These are phyloP conservation scores for Malassezia yamatoensis DNA, from an alignment of 1,284 basidiomycete species.

Conservation along the genomic window DNA sequence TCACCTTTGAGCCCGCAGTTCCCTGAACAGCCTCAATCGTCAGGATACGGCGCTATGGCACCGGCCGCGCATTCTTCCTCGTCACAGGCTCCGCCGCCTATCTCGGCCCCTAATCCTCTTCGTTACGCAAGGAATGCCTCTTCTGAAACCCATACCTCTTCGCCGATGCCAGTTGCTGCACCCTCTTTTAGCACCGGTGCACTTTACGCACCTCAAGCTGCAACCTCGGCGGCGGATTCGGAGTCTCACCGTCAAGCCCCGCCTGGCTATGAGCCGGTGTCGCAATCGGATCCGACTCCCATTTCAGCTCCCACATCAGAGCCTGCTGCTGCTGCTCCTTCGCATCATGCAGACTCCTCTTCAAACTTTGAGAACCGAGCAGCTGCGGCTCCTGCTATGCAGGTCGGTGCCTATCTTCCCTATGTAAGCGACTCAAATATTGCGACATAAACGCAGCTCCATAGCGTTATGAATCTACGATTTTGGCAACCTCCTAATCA, in stretches of 20 bases:
- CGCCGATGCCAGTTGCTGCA: background rate
- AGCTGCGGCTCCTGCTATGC: conserved; percentile 3
- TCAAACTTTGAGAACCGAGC: no score
- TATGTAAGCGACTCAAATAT: background rate
- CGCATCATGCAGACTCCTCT: background rate
- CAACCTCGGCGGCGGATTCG: background rate
- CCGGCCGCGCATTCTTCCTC: background rate
- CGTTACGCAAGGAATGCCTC: background rate
- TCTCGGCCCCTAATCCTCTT: background rate
- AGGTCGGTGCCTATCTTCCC: conserved; percentile 4
- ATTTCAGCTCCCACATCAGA: background rate
- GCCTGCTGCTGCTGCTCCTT: background rate
- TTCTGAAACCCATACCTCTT: background rate
- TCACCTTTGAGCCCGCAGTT: background rate
- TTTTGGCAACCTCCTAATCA: background rate
- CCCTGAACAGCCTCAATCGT: background rate
- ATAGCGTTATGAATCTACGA: background rate
- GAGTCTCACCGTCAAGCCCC: background rate
- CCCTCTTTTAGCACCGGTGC: background rate
- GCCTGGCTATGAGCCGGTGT: background rate
- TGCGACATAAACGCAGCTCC: background rate
- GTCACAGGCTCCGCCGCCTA: background rate
- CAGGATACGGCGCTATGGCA: background rate
- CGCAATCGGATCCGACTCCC: background rate
- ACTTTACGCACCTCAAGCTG: background rate